A percentile compares a stretch with the other conserved stretches of the same genome.
Evolutionary conservation across 164 flowering plant species (phyloP).

Genomic region (Vitis rotundifolia): DNA sequence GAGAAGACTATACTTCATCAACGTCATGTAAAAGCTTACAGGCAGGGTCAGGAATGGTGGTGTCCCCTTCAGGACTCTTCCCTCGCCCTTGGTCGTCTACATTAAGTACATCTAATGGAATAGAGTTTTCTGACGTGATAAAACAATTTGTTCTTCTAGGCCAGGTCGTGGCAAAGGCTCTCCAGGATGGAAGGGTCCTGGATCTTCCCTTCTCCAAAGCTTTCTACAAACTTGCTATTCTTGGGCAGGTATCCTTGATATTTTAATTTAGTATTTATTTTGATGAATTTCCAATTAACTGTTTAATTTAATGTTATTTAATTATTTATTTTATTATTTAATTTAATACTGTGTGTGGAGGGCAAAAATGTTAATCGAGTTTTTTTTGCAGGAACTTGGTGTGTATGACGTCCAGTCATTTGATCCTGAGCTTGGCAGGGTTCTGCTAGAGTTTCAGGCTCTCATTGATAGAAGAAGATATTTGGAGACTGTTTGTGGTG

Average conservation of each 20-base stretch:
- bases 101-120: constrained; percentile 26
- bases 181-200: constrained; percentile 89
- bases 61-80: constrained; percentile 67
- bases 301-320: too few species aligned
- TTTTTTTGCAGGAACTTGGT: constrained; percentile 62
- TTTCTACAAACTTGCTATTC: constrained; percentile 68
- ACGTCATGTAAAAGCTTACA: constrained; percentile 9
- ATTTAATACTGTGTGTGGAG: too few species aligned
- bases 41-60: constrained; percentile 24
- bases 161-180: constrained; percentile 80
- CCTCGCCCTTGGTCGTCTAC: constrained; percentile 87
- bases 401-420: constrained; percentile 73
- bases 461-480: constrained; percentile 48
- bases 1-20: constrained; percentile 47
- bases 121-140: constrained; percentile 48
- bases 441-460: constrained; percentile 83
- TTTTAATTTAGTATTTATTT: not conserved
- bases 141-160: constrained; percentile 81
- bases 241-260: constrained; percentile 63
- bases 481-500: constrained; percentile 24
- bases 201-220: constrained; percentile 86
- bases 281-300: too few species aligned
- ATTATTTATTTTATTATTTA: too few species aligned
- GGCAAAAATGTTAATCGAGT: too few species aligned
- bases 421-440: constrained; percentile 82